Conservation (phyloP, 169 alveolate species). For the Amoebophrya sp. region DNA sequence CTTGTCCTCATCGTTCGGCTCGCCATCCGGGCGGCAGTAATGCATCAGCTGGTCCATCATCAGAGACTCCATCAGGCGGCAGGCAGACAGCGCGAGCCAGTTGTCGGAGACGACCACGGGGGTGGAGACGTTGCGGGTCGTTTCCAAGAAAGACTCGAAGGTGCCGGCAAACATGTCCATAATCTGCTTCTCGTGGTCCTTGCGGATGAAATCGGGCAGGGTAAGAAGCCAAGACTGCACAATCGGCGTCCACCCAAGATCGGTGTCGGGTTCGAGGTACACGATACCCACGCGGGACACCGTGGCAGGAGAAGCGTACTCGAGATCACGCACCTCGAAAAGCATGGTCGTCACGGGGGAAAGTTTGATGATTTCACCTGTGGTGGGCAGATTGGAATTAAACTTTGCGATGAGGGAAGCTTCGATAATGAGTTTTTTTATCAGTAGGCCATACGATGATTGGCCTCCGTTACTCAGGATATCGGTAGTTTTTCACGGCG, state of each 20-base stretch:
- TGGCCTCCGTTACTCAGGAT: too few relatives aligned
- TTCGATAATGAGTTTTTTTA: too few relatives aligned
- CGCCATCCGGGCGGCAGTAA: constrained; percentile 8
- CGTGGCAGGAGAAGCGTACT: constrained; percentile 75
- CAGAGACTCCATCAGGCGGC: constrained; percentile 25
- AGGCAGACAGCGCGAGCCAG: constrained; percentile 36
- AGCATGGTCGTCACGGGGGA: constrained; percentile 74
- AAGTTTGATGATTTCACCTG: constrained; percentile 67
- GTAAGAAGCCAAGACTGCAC: constrained; percentile 48
- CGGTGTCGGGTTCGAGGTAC: constrained; percentile 62
- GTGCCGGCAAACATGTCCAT: constrained; percentile 18
- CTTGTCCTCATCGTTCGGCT: constrained; percentile 9
- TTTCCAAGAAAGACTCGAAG: constrained; percentile 25
- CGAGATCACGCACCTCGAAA: constrained; percentile 69
- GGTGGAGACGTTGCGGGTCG: constrained; percentile 22
- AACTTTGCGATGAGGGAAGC: too few relatives aligned
- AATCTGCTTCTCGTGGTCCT: constrained; percentile 27
- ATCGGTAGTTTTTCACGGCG: too few relatives aligned
- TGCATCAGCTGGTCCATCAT: constrained; percentile 12
- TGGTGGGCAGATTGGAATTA: too few relatives aligned
- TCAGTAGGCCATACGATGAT: too few relatives aligned
- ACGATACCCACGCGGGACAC: constrained; percentile 77
- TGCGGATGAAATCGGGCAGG: constrained; percentile 38
- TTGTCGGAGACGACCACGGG: constrained; percentile 34
- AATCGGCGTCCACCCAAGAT: constrained; percentile 61